Conservation (phyloP, 768 basidiomycete genomes). For the Boletus patriciae region DNA sequence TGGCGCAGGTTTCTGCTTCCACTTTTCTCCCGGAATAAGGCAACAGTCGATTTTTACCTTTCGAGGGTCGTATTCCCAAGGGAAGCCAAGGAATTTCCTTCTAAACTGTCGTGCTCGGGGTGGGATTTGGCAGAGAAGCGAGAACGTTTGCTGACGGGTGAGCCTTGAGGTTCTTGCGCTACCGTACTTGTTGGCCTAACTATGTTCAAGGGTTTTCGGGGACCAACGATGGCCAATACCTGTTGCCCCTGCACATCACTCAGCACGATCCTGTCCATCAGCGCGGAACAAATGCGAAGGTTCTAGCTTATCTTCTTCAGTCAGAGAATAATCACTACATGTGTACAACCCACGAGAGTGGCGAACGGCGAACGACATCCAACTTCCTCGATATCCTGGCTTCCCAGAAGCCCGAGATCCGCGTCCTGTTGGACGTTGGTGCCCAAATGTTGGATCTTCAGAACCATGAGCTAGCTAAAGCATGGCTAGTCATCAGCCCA, state of each 20-base stretch:
- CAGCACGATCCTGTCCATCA: conserved; percentile 32
- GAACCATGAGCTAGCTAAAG: conserved; percentile 40
- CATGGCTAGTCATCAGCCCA: conserved; percentile 39
- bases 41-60: conserved; percentile 38
- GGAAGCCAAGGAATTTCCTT: conserved; percentile 37
- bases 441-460: conserved; percentile 55
- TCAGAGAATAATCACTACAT: conserved; percentile 21
- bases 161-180: not conserved
- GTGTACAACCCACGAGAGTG: conserved; percentile 6
- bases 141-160: conserved; percentile 14
- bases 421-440: conserved; percentile 55
- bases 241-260: conserved; percentile 35
- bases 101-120: conserved; percentile 34
- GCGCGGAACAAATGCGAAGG: conserved; percentile 46
- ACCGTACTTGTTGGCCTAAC: not conserved
- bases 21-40: conserved; percentile 28
- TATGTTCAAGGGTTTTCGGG: conserved; percentile 37
- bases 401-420: conserved; percentile 38
- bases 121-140: conserved; percentile 39
- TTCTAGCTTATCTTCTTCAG: conserved; percentile 31
- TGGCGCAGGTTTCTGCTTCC: conserved; percentile 27
- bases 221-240: conserved; percentile 41
- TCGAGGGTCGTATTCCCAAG: conserved; percentile 40
- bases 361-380: conserved; percentile 14
- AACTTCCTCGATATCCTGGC: conserved; percentile 33